Base-by-base conservation (phyloP, 2,329 filamentous ascomycete species). In the Cytospora mali region DNA sequence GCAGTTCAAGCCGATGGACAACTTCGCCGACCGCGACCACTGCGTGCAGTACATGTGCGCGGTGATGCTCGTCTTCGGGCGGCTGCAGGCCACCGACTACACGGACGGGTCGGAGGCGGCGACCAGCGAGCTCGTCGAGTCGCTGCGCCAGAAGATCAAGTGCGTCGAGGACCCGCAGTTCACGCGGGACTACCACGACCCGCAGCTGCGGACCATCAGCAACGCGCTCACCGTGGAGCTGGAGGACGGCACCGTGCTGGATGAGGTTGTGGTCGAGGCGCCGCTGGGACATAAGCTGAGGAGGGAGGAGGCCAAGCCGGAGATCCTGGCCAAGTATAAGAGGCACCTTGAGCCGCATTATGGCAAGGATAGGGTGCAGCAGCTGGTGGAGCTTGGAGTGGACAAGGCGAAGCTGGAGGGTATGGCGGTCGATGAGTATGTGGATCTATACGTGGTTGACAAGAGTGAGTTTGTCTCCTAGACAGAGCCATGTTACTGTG, bases 1-100 rank as follows among this genome's bases (percentile, higher is more conserved):
- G 86, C 95, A 99, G 81, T 96, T 97, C 86, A 98, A 97, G 86
- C 89, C 93, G 71, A 96, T 99, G 92, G 93, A 97, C 84, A 99
- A 99, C 88, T 99, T 98, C 74, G 95, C 95, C 74, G 95, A 99
- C 81, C 93, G 95, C 74, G 95, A 99, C 80, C 95, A 99, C 86
- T 99, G 95, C 81, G 94, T 99, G 70, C 95, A 98, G 82, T 99
- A 99, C 87, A 99, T 99, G 95, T 91, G 92, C 74, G 84, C 93
- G 68, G 93, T 92, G 72, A 98, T 98, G 93, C 89, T 99, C 69
- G 89, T 90, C 69, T 98, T 94, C 78, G 92, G 95, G 77, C 93
- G 95, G 69, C 90, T 99, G 67, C 91, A 93, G 71, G 94, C 95
- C 56, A 91, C 85, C 68, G 95, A 99, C 81, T 99, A 99, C 83